Conservation (phyloP, 2,329 filamentous ascomycete species). For the Ophiocordyceps camponoti-leonardi region DNA sequence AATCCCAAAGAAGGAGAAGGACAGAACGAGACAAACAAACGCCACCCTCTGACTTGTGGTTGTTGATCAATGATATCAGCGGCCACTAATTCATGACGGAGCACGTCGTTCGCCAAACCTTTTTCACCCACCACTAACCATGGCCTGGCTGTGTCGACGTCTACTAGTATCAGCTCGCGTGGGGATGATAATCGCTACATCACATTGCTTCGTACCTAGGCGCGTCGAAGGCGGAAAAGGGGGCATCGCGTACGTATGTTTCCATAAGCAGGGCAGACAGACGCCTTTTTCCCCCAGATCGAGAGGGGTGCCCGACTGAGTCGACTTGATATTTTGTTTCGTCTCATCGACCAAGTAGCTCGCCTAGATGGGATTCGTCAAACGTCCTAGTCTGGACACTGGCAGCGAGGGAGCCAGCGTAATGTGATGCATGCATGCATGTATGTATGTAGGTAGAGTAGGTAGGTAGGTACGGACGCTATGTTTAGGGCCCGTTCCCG, state of each 20-base stretch:
- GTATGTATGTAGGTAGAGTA: too few relatives aligned
- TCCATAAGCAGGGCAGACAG: neutral
- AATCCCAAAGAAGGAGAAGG: neutral
- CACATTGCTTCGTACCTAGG: neutral
- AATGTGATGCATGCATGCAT: neutral
- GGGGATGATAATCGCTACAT: neutral
- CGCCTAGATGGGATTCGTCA: neutral
- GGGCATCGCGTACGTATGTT: neutral
- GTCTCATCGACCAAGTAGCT: neutral
- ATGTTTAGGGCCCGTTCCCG: neutral
- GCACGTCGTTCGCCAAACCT: neutral
- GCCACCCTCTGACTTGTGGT: neutral
- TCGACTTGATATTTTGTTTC: neutral
- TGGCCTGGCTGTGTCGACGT: neutral
- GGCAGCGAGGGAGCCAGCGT: neutral
- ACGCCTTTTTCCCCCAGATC: neutral
- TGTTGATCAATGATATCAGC: neutral
- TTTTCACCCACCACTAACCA: neutral
- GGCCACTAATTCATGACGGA: neutral
- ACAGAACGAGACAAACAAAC: neutral
- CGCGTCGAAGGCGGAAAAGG: neutral
- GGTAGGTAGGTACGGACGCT: neutral
- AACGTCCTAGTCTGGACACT: neutral
- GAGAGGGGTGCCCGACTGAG: neutral
- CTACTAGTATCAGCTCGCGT: neutral